phyloP scores from a whole-genome alignment of 1,284 basidiomycete species.

The Ustilago tritici region DNA sequence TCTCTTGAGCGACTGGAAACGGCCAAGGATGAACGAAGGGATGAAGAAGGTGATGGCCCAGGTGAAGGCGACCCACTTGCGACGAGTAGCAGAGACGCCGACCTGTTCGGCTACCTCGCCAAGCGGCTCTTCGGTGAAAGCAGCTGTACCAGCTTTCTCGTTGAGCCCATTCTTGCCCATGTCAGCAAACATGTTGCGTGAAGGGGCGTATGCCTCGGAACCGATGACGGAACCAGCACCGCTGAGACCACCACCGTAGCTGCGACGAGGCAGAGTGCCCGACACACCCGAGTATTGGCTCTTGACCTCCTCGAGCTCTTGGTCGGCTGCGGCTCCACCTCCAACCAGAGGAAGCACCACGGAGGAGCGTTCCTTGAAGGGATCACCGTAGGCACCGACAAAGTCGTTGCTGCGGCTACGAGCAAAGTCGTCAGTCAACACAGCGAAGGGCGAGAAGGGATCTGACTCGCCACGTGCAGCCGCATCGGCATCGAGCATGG shows the following conservation, averaged over 20 bases:
- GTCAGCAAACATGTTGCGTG: constrained; percentile 89
- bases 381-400: constrained; percentile 66
- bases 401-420: constrained; percentile 70
- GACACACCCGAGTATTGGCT: constrained; percentile 54
- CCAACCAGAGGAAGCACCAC: constrained; percentile 77
- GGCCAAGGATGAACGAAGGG: constrained; percentile 79
- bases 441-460: constrained; percentile 74
- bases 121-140: constrained; percentile 53
- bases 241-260: constrained; percentile 46
- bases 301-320: constrained; percentile 56
- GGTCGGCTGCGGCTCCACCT: constrained; percentile 23
- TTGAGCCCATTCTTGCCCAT: constrained; percentile 74
- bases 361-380: constrained; percentile 67
- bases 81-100: constrained; percentile 81
- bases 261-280: constrained; percentile 31
- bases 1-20: constrained; percentile 89
- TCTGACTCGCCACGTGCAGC: constrained; percentile 73
- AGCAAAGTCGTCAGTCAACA: constrained; percentile 25
- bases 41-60: constrained; percentile 94
- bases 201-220: constrained; percentile 80
- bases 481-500: constrained; percentile 77
- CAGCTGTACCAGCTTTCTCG: constrained; percentile 60
- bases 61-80: constrained; percentile 87
- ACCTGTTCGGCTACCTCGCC: constrained; percentile 85
- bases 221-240: constrained; percentile 46